These are phyloP conservation scores for Phytophthora parvispora DNA, from an alignment of 352 stramenopile species.

Conservation along the genomic window DNA sequence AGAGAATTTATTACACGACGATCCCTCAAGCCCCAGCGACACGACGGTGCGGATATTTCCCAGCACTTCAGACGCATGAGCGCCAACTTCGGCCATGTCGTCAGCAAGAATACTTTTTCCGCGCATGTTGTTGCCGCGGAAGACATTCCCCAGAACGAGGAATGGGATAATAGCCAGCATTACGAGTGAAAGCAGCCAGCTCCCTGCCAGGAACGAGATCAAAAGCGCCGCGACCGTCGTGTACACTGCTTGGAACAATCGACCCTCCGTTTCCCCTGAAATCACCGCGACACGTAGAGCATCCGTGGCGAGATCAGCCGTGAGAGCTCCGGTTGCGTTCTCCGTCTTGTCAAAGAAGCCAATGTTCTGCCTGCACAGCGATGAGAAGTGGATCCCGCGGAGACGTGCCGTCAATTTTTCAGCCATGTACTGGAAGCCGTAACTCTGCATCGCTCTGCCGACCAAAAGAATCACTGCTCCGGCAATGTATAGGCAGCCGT, in stretches of 20 bases:
- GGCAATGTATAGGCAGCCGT: no score
- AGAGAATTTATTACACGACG: constrained; percentile 27
- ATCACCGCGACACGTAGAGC: constrained; percentile 46
- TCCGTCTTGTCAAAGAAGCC: constrained; percentile 79
- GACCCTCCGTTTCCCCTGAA: no score
- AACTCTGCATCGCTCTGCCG: constrained; percentile 45
- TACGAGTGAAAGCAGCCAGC: constrained; percentile 74
- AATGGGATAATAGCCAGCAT: constrained; percentile 71
- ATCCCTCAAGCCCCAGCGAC: constrained; percentile 44
- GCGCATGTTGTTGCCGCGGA: constrained; percentile 35
- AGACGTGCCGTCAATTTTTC: constrained; percentile 62
- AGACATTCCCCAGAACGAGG: constrained; percentile 50
- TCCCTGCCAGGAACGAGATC: constrained; percentile 67
- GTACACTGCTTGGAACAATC: constrained; percentile 52
- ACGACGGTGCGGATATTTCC: constrained; percentile 54
- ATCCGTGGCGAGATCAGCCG: constrained; percentile 61
- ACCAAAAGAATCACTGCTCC: constrained; percentile 38
- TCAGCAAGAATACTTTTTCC: constrained; percentile 22
- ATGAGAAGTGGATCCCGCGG: constrained; percentile 57
- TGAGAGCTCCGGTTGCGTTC: constrained; percentile 66
- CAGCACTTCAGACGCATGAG: constrained; percentile 52
- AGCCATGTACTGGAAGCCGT: constrained; percentile 58
- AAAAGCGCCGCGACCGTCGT: constrained; percentile 60
- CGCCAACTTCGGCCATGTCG: constrained; percentile 39
- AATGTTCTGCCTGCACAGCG: constrained; percentile 50